Conservation (phyloP, 2,329 filamentous ascomycete genomes). For the Botrytis sinoallii region DNA sequence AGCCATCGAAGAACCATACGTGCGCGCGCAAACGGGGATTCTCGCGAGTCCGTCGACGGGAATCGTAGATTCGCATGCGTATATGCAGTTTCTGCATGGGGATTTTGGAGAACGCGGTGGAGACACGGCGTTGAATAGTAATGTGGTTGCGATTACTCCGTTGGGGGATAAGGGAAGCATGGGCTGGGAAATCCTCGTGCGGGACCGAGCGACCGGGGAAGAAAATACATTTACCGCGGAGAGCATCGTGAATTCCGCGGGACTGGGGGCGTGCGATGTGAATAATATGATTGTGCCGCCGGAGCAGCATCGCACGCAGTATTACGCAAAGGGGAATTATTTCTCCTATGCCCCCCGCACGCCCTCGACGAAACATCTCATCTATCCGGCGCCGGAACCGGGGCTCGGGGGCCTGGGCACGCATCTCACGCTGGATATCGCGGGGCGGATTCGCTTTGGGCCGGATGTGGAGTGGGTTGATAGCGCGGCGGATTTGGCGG, state of each 20-base stretch:
- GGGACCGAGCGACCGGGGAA: conserved; percentile 47
- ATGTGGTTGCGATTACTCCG: conserved; percentile 55
- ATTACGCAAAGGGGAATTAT: conserved; percentile 93
- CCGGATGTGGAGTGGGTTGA: conserved; percentile 95
- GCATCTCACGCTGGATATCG: conserved; percentile 87
- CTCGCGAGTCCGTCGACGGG: conserved; percentile 85
- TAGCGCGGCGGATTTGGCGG: conserved; percentile 64
- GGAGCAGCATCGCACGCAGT: conserved; percentile 55
- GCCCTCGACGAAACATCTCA: conserved; percentile 67
- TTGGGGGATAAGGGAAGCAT: conserved; percentile 43
- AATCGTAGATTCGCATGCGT: conserved; percentile 81
- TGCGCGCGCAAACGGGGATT: conserved; percentile 67
- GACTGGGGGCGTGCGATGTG: conserved; percentile 70
- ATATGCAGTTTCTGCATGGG: conserved; percentile 79
- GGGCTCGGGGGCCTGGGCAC: conserved; percentile 85
- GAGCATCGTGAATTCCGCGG: conserved; percentile 80
- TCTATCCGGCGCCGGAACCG: conserved; percentile 84
- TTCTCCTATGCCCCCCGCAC: conserved; percentile 72
- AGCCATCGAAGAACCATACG: conserved; percentile 64
- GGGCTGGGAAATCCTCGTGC: conserved; percentile 68
- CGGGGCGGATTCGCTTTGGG: conserved; percentile 81
- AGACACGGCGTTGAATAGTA: conserved; percentile 65
- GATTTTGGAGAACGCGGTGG: conserved; percentile 76
- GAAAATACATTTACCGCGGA: conserved; percentile 64
- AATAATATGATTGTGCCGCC: conserved; percentile 76